Percentiles rank a stretch among this genome's conserved stretches.
phyloP scores from a whole-genome alignment of 257 asterid species.

The Solanum tarapatanum region DNA sequence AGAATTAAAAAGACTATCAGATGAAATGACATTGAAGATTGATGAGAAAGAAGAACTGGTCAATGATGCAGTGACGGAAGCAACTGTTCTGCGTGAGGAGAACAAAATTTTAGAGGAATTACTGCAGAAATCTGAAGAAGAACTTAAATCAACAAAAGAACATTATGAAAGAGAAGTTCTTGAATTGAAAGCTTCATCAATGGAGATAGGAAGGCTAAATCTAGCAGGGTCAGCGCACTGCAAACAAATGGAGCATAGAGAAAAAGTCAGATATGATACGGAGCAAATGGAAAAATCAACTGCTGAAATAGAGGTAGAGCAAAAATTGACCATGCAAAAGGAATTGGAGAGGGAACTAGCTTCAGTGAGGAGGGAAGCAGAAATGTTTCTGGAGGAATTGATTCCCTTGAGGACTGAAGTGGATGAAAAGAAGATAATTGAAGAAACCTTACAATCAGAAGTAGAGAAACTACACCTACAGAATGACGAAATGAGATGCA shows the following conservation, averaged over 20 bases:
- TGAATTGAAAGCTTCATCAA: neutral
- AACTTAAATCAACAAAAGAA: conserved; percentile 30
- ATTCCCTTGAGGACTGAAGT: conserved; percentile 40
- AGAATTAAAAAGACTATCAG: conserved; percentile 51
- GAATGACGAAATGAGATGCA: conserved; percentile 39
- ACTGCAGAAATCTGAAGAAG: conserved; percentile 45
- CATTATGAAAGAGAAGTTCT: conserved; percentile 27
- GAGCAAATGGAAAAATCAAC: conserved; percentile 9
- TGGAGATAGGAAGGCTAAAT: conserved; percentile 7
- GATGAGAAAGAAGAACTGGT: conserved; percentile 59
- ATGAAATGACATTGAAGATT: conserved; percentile 46
- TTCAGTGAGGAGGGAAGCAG: conserved; percentile 46
- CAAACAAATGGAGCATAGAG: neutral
- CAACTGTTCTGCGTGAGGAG: conserved; percentile 37
- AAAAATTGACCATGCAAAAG: conserved; percentile 36
- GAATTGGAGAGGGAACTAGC: conserved; percentile 38
- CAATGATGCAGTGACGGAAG: conserved; percentile 41
- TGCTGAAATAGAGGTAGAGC: conserved; percentile 16
- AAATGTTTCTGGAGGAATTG: conserved; percentile 33
- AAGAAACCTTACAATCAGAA: conserved; percentile 51
- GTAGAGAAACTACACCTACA: conserved; percentile 42
- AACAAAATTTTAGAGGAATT: conserved; percentile 48
- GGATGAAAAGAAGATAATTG: conserved; percentile 47
- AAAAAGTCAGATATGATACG: neutral
- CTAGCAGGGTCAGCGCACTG: neutral